phyloP scores from a whole-genome alignment of 2,329 filamentous ascomycete species.

The Graphium sp. region DNA sequence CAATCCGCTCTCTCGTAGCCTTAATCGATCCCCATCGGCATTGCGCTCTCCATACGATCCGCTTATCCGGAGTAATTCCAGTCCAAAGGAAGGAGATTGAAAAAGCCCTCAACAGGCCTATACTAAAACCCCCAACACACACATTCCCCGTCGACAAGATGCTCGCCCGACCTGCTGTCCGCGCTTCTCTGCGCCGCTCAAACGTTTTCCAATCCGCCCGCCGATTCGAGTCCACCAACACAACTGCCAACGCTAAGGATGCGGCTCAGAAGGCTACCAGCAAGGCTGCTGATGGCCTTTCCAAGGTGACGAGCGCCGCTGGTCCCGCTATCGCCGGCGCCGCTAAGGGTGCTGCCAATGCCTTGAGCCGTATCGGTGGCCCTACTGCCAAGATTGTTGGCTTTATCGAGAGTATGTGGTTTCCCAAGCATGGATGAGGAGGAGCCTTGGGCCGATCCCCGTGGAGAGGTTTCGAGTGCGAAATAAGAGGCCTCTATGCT shows the following conservation, averaged over 20 bases:
- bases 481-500: slow-evolving; percentile 1
- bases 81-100: too few species aligned
- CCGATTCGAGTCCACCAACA: slow-evolving; percentile 46
- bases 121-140: slow-evolving; percentile 3
- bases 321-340: slow-evolving; percentile 61
- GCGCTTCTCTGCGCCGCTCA: slow-evolving; percentile 27
- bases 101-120: too few species aligned
- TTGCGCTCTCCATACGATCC: slow-evolving; percentile 1
- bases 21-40: too few species aligned
- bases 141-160: slow-evolving; percentile 7
- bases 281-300: slow-evolving; percentile 62
- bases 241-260: slow-evolving; percentile 27
- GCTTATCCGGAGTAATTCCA: too few species aligned
- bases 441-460: too few species aligned
- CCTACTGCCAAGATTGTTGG: slow-evolving; percentile 62
- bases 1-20: slow-evolving; percentile 1
- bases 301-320: slow-evolving; percentile 64
- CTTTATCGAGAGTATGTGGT: slow-evolving; percentile 69
- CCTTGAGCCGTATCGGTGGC: slow-evolving; percentile 65
- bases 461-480: too few species aligned
- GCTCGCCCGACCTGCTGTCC: slow-evolving; percentile 23
- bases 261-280: slow-evolving; percentile 20
- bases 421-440: too few species aligned
- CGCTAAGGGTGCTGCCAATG: slow-evolving; percentile 46
- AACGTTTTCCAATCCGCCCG: slow-evolving; percentile 28